Conservation (phyloP, 2,329 filamentous ascomycete genomes). For the Claviceps humidiphila region DNA sequence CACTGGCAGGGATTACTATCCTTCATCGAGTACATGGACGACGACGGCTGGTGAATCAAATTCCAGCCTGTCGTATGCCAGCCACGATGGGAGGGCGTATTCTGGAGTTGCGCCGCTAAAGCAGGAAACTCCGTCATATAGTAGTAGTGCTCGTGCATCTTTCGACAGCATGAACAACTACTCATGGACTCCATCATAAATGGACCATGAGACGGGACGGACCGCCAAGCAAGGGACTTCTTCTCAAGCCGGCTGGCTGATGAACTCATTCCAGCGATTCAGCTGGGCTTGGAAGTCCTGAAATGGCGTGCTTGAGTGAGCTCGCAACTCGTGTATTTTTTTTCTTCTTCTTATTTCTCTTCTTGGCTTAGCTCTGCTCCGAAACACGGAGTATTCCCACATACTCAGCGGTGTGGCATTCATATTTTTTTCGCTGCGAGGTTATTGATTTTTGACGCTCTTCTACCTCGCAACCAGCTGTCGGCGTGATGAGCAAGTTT, state of each 20-base stretch:
- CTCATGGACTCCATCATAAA: slow-evolving; percentile 40
- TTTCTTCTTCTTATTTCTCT: background rate
- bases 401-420: background rate
- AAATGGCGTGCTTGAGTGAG: background rate
- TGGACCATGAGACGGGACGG: background rate
- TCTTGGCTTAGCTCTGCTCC: background rate
- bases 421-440: background rate
- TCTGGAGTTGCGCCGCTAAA: slow-evolving; percentile 17
- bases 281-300: background rate
- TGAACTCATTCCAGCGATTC: background rate
- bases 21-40: slow-evolving; percentile 37
- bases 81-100: slow-evolving; percentile 23
- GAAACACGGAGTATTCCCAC: background rate
- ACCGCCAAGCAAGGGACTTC: background rate
- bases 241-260: background rate
- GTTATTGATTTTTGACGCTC: background rate
- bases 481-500: background rate
- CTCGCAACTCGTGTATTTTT: background rate
- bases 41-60: slow-evolving; percentile 33
- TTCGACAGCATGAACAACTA: slow-evolving; percentile 41
- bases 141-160: slow-evolving; percentile 26
- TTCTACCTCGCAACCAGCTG: background rate
- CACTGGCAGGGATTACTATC: slow-evolving; percentile 38
- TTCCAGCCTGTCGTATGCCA: slow-evolving; percentile 31
- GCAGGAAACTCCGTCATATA: slow-evolving; percentile 28